Percentiles rank a stretch among this genome's conserved stretches.
These are phyloP conservation scores for Davidsoniella neocaledoniae DNA, from an alignment of 2,329 filamentous ascomycete genomes.

Conservation along the genomic window DNA sequence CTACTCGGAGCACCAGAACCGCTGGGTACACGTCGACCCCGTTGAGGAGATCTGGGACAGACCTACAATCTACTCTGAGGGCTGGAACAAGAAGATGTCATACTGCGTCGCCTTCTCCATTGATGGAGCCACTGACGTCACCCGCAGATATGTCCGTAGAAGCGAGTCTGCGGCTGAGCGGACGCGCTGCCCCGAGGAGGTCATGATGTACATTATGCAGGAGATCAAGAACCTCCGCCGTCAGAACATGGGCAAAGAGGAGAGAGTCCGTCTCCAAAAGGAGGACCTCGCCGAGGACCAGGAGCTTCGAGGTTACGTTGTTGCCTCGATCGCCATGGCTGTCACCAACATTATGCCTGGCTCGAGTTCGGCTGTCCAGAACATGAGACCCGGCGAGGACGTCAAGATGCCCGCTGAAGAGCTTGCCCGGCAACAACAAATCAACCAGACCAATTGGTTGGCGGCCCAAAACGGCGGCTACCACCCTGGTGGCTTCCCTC, in stretches of 20 bases:
- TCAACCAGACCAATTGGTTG: conserved; percentile 7
- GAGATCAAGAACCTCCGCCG: conserved; percentile 79
- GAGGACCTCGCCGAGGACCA: conserved; percentile 62
- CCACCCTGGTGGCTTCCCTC: conserved; percentile 6
- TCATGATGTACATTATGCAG: conserved; percentile 76
- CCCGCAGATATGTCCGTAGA: conserved; percentile 54
- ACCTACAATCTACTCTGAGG: conserved; percentile 78
- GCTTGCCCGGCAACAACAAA: conserved; percentile 20
- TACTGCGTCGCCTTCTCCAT: conserved; percentile 96
- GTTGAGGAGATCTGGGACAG: conserved; percentile 95
- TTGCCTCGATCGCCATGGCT: conserved; percentile 55
- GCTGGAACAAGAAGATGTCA: conserved; percentile 91
- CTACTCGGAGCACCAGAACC: conserved; percentile 80
- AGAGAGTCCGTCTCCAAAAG: conserved; percentile 65
- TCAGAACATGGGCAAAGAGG: conserved; percentile 69
- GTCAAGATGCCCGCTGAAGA: conserved; percentile 45
- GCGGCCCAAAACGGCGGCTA: conserved; percentile 6
- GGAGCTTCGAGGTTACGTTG: conserved; percentile 58
- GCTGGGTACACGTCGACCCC: conserved; percentile 93
- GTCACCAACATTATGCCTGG: conserved; percentile 51
- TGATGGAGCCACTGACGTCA: conserved; percentile 57
- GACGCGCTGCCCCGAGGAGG: conserved; percentile 69
- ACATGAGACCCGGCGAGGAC: conserved; percentile 27
- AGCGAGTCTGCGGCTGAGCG: conserved; percentile 56
- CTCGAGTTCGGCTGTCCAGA: conserved; percentile 14